A percentile compares a stretch with the other conserved stretches of the same genome.
phyloP scores from a whole-genome alignment of 345 rosid genomes.

The Nasturtium officinale region DNA sequence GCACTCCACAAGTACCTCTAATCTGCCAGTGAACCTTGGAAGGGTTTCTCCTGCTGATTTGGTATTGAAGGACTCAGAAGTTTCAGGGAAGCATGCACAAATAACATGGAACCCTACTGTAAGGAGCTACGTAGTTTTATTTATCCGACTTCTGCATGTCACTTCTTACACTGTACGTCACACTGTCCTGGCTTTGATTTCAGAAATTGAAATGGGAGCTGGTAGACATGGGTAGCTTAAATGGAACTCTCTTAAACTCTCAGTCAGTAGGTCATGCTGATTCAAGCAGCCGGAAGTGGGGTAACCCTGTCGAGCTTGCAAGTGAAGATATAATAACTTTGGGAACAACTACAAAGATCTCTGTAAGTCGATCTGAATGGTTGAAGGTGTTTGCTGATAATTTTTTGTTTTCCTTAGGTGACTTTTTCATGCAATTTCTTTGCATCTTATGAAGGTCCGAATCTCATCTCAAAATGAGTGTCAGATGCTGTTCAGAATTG shows the following conservation, averaged over 20 bases:
- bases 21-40: conserved; percentile 84
- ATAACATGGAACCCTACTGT: conserved; percentile 90
- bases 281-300: conserved; percentile 76
- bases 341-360: conserved; percentile 75
- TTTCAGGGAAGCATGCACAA: conserved; percentile 96
- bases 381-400: conserved; percentile 16
- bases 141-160: conserved; percentile 28
- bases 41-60: conserved; percentile 83
- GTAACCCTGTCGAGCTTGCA: conserved; percentile 75
- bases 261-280: conserved; percentile 63
- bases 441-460: conserved; percentile 61
- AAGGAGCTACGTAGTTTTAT: conserved; percentile 37
- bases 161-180: conserved; percentile 27
- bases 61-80: conserved; percentile 81
- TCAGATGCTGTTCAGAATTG: conserved; percentile 70
- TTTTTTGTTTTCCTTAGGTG: not conserved
- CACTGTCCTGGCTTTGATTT: conserved; percentile 38
- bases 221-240: conserved; percentile 94
- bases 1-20: conserved; percentile 63
- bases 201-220: conserved; percentile 96
- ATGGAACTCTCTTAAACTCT: conserved; percentile 91
- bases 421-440: conserved; percentile 28
- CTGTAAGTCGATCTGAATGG: conserved; percentile 55
- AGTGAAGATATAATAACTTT: conserved; percentile 81
- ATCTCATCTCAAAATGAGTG: conserved; percentile 59